Percentiles rank a stretch among this genome's conserved stretches.
Evolutionary conservation across 2,329 filamentous ascomycete species (phyloP).

Genomic region (Aphanoascus verrucosus): DNA sequence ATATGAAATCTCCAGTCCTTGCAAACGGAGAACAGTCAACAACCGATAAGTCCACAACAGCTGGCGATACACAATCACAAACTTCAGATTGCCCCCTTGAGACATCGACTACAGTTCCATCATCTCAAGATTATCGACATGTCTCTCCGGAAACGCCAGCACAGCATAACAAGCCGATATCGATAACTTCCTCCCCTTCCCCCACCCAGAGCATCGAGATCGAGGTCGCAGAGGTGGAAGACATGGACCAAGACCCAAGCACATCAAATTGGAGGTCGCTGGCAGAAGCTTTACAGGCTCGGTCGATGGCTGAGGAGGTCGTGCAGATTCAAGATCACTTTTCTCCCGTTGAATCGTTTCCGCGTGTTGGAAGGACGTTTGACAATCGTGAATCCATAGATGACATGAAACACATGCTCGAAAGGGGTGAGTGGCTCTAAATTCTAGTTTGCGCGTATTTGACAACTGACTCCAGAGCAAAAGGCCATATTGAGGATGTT

Average conservation of each 20-base stretch:
- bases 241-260: slow-evolving; percentile 39
- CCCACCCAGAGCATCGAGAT: slow-evolving; percentile 38
- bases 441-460: not conserved
- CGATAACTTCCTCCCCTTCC: slow-evolving; percentile 33
- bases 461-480: not conserved
- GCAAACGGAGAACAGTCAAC: slow-evolving; percentile 15
- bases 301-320: slow-evolving; percentile 22
- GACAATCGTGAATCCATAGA: slow-evolving; percentile 27
- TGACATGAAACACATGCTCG: slow-evolving; percentile 25
- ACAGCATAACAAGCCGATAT: slow-evolving; percentile 3
- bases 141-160: not conserved
- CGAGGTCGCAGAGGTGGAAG: slow-evolving; percentile 41
- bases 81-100: not conserved
- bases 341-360: slow-evolving; percentile 30
- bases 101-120: not conserved
- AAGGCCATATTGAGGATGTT: slow-evolving; percentile 25
- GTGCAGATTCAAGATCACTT: slow-evolving; percentile 28
- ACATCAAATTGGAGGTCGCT: slow-evolving; percentile 36
- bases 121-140: not conserved
- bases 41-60: not conserved
- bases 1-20: slow-evolving; percentile 32
- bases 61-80: not conserved
- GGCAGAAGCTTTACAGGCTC: slow-evolving; percentile 27
- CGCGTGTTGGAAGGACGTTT: slow-evolving; percentile 23
- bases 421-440: slow-evolving; percentile 27